Evolutionary conservation across 208 protist genomes (phyloP).

Genomic region (Polymyxa betae): DNA sequence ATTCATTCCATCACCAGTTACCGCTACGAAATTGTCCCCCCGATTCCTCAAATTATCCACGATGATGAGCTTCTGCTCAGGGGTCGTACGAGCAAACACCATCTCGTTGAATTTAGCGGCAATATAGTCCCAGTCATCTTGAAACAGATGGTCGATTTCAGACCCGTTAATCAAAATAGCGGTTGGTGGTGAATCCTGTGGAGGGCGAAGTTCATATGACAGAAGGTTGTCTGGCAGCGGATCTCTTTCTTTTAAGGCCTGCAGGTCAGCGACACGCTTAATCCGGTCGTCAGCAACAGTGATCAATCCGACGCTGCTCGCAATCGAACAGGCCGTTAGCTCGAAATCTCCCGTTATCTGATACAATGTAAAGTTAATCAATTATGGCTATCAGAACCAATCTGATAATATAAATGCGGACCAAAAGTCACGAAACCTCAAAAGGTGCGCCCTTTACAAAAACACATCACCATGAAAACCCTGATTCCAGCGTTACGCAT

Average conservation of each 20-base stretch:
- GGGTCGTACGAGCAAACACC: slow-evolving; percentile 84
- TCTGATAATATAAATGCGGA: slow-evolving; percentile 82
- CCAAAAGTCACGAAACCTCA: slow-evolving; percentile 86
- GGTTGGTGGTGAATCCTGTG: no score
- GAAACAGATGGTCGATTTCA: neutral
- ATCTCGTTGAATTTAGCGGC: neutral
- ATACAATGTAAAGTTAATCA: no score
- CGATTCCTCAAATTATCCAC: slow-evolving; percentile 66
- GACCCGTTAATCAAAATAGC: neutral
- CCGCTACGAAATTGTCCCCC: neutral
- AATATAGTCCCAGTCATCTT: neutral
- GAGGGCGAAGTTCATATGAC: no score
- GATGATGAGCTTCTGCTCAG: slow-evolving; percentile 82
- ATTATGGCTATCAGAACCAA: no score
- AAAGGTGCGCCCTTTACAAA: no score
- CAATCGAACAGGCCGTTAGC: slow-evolving; percentile 84
- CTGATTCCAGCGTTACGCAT: neutral
- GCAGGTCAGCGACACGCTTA: neutral
- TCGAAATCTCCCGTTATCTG: slow-evolving; percentile 90
- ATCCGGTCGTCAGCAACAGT: no score
- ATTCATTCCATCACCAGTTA: slow-evolving; percentile 59
- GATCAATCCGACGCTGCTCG: slow-evolving; percentile 46
- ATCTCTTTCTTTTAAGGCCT: no score
- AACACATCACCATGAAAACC: neutral
- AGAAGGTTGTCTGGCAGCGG: no score